Base-by-base conservation (phyloP, 805 yeast species). In the Lipomyces mesembrius region DNA sequence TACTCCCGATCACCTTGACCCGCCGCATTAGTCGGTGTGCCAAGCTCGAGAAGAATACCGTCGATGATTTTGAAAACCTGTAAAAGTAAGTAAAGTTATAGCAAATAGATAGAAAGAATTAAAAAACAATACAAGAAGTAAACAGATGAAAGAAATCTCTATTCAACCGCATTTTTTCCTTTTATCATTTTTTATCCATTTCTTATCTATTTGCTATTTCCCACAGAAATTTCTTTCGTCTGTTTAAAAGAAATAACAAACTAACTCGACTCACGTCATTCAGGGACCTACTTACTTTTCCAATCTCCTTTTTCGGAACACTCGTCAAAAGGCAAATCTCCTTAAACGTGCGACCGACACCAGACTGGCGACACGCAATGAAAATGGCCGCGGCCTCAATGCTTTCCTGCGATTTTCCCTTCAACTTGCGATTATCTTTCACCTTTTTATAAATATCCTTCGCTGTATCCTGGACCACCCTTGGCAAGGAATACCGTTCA, bases 361-460 rank as follows among this genome's bases (percentile, higher is more conserved):
- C 87, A 3, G 98, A 96, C 76, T 92, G 90, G 66, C 98, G 82
- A 79, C 98, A 94, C 1, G 98, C 99, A 71, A 94, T 87, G 69
- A 92, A 86, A 64, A 94, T 94, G 0, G 97, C 91, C 0, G 97
- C 97, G 0, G 98, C 98, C 92, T 95, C 92, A 57, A 94, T 91
- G 70, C 93, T 87, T 77, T 92, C 97, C 74, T 91, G 93, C 0
- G 96, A 88, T 76, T 94, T 92, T 64, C 98, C 97, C 75, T 92
- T 87, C 74, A 95, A 82, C 8, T 88, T 84, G 73, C 87, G 86
- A 71, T 92, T 97, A 71, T 94, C 98, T 73, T 91, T 87, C 29
- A 94, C 97, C 63, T 92, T 79, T 77, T 93, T 92, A 77, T 91
- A 94, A 32, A 95, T 97, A 79, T 94, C 98, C 76, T 94, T 94